A percentile compares a stretch with the other conserved stretches of the same genome.
phyloP scores from a whole-genome alignment of 208 protist species.

The Wallacemonas sp. region DNA sequence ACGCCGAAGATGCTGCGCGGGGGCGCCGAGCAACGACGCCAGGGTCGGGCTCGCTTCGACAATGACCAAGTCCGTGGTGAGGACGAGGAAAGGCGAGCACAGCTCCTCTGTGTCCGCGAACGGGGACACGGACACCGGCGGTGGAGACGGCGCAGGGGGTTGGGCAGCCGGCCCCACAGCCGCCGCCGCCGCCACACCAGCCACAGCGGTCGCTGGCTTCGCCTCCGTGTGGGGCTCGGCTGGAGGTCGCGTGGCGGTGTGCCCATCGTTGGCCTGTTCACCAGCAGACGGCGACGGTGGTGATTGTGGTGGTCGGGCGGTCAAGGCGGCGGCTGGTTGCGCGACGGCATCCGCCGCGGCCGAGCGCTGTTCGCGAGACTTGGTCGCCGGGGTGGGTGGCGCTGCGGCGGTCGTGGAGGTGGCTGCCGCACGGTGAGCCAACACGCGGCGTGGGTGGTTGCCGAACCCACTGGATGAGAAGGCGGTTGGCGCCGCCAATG shows the following conservation, averaged over 20 bases:
- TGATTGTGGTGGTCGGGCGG: too few species aligned
- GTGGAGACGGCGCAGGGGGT: not conserved
- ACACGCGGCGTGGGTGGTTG: not conserved
- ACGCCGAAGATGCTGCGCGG: constrained; percentile 21
- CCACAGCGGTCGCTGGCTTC: too few species aligned
- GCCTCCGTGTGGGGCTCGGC: too few species aligned
- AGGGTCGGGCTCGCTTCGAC: constrained; percentile 48
- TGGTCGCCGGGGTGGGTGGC: too few species aligned
- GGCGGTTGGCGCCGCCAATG: too few species aligned
- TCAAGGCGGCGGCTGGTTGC: too few species aligned
- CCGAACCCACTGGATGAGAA: not conserved
- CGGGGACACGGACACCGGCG: not conserved
- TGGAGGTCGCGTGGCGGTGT: too few species aligned
- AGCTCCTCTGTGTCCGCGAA: constrained; percentile 20
- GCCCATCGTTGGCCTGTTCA: too few species aligned
- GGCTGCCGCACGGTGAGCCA: not conserved
- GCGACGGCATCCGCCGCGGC: too few species aligned
- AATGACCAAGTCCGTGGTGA: constrained; percentile 35
- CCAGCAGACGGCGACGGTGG: too few species aligned
- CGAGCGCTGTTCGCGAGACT: too few species aligned
- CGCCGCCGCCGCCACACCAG: too few species aligned
- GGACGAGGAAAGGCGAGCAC: constrained; percentile 38
- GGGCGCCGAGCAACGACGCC: constrained; percentile 40
- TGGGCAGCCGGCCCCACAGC: not conserved
- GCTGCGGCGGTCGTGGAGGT: not conserved